Evolutionary conservation across 1,284 basidiomycete species (phyloP).

Genomic region (Coniferiporia sulphurascens): DNA sequence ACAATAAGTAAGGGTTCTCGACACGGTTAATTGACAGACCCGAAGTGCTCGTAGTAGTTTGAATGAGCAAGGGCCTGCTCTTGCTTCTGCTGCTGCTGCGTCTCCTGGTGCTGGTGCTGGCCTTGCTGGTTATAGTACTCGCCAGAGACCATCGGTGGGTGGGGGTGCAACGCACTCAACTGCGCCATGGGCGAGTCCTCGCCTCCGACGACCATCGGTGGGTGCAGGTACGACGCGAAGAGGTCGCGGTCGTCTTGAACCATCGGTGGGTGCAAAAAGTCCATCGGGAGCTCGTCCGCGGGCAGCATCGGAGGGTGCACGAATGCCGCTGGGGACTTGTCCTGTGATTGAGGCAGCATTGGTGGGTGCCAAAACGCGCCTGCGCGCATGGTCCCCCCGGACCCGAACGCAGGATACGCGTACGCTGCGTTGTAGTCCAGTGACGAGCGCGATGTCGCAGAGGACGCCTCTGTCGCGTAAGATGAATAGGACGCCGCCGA

Average conservation of each 20-base stretch:
- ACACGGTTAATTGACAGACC: slow-evolving; percentile 14
- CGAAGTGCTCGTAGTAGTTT: slow-evolving; percentile 16
- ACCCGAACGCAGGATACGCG: background rate
- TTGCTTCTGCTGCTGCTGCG: slow-evolving; percentile 11
- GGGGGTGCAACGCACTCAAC: slow-evolving; percentile 34
- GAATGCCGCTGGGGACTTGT: slow-evolving; percentile 42
- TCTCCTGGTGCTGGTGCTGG: slow-evolving; percentile 27
- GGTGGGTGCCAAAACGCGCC: slow-evolving; percentile 63
- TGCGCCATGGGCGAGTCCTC: slow-evolving; percentile 28
- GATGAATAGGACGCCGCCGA: slow-evolving; percentile 53
- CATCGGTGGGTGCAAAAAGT: slow-evolving; percentile 45
- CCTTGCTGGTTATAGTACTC: slow-evolving; percentile 19
- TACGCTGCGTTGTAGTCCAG: slow-evolving; percentile 46
- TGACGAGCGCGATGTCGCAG: slow-evolving; percentile 43
- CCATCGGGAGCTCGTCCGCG: slow-evolving; percentile 41
- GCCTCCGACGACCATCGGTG: slow-evolving; percentile 44
- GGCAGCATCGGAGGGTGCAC: slow-evolving; percentile 61
- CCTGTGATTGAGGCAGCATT: slow-evolving; percentile 46
- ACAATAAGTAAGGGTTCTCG: slow-evolving; percentile 8
- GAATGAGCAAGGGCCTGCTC: slow-evolving; percentile 14
- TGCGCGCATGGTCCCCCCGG: background rate
- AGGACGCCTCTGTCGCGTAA: slow-evolving; percentile 27
- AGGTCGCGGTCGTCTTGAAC: slow-evolving; percentile 42
- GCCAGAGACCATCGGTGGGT: slow-evolving; percentile 35
- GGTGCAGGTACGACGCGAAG: slow-evolving; percentile 51